Evolutionary conservation across 805 yeast genomes (phyloP).

Genomic region (Teunomyces lycoperdinae): DNA sequence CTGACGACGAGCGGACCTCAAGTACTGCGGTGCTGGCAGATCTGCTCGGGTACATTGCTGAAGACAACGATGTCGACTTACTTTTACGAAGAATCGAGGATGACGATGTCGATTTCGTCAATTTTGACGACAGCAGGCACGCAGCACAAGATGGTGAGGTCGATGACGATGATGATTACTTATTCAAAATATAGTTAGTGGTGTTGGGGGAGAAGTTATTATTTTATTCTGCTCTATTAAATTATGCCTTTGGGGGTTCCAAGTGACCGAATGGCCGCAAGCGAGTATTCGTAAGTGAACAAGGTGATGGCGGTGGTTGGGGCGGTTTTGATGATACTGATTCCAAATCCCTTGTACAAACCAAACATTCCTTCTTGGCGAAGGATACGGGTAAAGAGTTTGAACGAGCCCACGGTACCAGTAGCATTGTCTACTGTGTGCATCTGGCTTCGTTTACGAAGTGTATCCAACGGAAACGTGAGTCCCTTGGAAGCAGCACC

Average conservation of each 20-base stretch:
- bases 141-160: slow-evolving; percentile 10
- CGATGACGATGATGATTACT: slow-evolving; percentile 28
- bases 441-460: slow-evolving; percentile 77
- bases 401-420: slow-evolving; percentile 12
- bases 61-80: slow-evolving; percentile 16
- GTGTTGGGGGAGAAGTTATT: not conserved
- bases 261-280: slow-evolving; percentile 9
- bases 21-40: slow-evolving; percentile 39
- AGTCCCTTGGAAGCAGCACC: slow-evolving; percentile 71
- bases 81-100: slow-evolving; percentile 17
- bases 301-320: slow-evolving; percentile 73
- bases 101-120: slow-evolving; percentile 29
- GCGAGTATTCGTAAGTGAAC: slow-evolving; percentile 55
- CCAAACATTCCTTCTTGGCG: slow-evolving; percentile 61
- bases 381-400: slow-evolving; percentile 39
- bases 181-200: slow-evolving; percentile 21
- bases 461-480: slow-evolving; percentile 83
- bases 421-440: slow-evolving; percentile 6
- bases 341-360: slow-evolving; percentile 69
- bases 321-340: slow-evolving; percentile 73
- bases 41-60: slow-evolving; percentile 29
- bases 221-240: too few species aligned
- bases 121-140: slow-evolving; percentile 22
- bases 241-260: not conserved
- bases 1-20: not conserved